phyloP scores from a whole-genome alignment of 2,329 filamentous ascomycete species.

The Alternaria sp. region DNA sequence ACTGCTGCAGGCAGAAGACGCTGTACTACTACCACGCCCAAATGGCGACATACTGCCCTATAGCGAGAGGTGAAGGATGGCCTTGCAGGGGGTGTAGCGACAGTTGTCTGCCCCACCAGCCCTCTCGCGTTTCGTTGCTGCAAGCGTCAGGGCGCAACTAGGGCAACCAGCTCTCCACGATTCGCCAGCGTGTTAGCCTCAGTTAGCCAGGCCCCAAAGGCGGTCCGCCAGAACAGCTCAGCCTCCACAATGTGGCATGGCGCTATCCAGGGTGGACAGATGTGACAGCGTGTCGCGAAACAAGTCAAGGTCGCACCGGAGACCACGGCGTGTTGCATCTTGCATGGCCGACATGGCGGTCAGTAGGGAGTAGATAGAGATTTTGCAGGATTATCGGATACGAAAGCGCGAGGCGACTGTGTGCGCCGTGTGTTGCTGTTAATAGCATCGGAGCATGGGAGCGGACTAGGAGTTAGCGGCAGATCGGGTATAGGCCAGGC shows the following conservation, averaged over 20 bases:
- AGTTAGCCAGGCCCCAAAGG: slow-evolving; percentile 5
- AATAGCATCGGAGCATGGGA: slow-evolving; percentile 10
- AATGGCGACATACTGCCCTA: not conserved
- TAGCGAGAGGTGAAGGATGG: not conserved
- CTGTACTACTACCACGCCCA: not conserved
- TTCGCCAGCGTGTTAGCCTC: slow-evolving; percentile 3
- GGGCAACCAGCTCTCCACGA: not conserved
- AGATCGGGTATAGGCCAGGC: slow-evolving; percentile 10
- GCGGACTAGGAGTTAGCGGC: slow-evolving; percentile 7
- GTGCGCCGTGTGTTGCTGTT: slow-evolving; percentile 4
- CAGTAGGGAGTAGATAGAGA: not conserved
- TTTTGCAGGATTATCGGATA: slow-evolving; percentile 4
- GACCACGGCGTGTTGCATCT: not conserved
- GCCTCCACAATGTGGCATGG: slow-evolving; percentile 8
- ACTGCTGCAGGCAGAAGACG: not conserved
- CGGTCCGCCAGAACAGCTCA: slow-evolving; percentile 12
- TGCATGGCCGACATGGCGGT: not conserved
- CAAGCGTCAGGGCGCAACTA: not conserved
- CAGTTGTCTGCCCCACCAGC: slow-evolving; percentile 8
- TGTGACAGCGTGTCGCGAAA: slow-evolving; percentile 4
- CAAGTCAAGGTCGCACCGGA: not conserved
- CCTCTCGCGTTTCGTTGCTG: slow-evolving; percentile 4
- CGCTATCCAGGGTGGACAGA: not conserved
- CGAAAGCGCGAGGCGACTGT: not conserved
- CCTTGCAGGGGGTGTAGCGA: slow-evolving; percentile 1